Evolutionary conservation across 2,329 filamentous ascomycete species (phyloP).

Genomic region (Cordyceps fumosorosea): DNA sequence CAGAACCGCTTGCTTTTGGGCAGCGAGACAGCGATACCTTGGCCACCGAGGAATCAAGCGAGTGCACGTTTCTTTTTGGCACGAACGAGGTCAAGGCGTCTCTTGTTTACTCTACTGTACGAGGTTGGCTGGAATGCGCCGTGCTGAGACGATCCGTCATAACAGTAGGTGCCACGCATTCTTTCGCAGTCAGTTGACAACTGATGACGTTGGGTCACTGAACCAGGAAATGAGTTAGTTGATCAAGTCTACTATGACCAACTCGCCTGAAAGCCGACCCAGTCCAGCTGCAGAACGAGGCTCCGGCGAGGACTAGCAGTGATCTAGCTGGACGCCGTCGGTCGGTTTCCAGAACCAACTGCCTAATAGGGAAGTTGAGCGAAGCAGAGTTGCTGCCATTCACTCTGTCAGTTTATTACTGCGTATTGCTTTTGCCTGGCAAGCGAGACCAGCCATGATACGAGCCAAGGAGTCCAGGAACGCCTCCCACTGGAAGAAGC

Average conservation of each 20-base stretch:
- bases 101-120: no score
- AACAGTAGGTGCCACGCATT: no score
- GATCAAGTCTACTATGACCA: not conserved
- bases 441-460: conserved; percentile 3
- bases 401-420: not conserved
- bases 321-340: not conserved
- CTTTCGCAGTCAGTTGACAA: no score
- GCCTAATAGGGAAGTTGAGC: not conserved
- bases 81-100: no score
- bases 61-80: not conserved
- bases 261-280: not conserved
- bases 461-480: not conserved
- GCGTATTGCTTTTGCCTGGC: not conserved
- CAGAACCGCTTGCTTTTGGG: not conserved
- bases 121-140: no score
- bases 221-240: not conserved
- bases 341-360: not conserved
- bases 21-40: no score
- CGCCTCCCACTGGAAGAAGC: not conserved
- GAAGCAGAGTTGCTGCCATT: not conserved
- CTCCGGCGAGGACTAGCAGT: not conserved
- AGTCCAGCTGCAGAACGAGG: not conserved
- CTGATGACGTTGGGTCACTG: no score
- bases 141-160: no score
- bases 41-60: not conserved